Evolutionary conservation across 1,284 basidiomycete species (phyloP).

Genomic region (Trichosporon asahii): DNA sequence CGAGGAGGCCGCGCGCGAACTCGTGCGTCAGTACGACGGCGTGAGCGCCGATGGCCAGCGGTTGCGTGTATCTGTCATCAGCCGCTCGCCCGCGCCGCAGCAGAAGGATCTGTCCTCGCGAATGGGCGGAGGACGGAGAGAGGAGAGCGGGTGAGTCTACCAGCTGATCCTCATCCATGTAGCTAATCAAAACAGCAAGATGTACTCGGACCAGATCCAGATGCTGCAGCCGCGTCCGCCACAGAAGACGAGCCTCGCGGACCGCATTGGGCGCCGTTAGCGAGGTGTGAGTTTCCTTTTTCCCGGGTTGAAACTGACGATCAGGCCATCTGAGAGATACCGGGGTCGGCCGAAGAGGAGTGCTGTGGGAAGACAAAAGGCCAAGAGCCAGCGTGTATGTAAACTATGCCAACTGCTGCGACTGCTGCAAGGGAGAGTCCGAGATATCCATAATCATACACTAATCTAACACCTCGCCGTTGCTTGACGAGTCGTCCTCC

Average conservation of each 20-base stretch:
- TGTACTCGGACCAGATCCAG: conserved; percentile 65
- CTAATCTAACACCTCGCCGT: conserved; percentile 1
- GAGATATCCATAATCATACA: conserved; percentile 2
- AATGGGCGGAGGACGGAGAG: neutral
- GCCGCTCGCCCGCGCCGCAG: neutral
- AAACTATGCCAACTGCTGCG: neutral
- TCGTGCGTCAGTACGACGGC: conserved; percentile 70
- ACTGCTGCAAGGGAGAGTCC: neutral
- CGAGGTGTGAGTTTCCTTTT: neutral
- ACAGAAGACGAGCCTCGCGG: neutral
- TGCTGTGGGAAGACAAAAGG: neutral
- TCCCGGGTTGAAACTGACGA: no score
- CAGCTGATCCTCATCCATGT: neutral
- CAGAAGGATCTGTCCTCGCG: neutral
- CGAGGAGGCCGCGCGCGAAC: conserved; percentile 61
- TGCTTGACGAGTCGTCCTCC: neutral
- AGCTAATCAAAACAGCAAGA: conserved; percentile 59
- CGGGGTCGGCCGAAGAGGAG: no score
- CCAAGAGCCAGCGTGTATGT: conserved; percentile 1
- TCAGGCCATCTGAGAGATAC: no score
- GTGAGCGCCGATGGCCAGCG: conserved; percentile 76
- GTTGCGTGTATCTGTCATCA: conserved; percentile 60
- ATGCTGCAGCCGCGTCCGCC: neutral
- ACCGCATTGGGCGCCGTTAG: conserved; percentile 11
- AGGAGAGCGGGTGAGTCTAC: neutral